phyloP scores from a whole-genome alignment of 1,139 yeast species.

The Candida buenavistaensis region DNA sequence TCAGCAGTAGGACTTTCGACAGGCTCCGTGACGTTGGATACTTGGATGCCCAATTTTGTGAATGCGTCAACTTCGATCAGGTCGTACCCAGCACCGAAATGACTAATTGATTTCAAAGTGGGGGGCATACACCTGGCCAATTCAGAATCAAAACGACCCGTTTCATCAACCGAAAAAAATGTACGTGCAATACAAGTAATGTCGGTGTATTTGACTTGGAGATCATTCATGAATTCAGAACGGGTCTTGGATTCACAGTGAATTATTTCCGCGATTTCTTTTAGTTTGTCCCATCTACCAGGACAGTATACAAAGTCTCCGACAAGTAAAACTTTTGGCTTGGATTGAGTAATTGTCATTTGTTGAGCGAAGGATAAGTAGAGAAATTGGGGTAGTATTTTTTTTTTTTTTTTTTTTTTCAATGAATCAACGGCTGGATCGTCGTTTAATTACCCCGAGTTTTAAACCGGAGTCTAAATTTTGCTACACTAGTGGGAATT shows the following conservation, averaged over 20 bases:
- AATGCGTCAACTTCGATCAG: conserved; percentile 61
- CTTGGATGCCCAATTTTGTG: conserved; percentile 52
- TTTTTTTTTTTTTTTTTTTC: too few species aligned
- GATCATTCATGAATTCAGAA: conserved; percentile 49
- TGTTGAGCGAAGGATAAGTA: too few species aligned
- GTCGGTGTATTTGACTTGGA: conserved; percentile 47
- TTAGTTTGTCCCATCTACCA: conserved; percentile 55
- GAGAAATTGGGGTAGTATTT: too few species aligned
- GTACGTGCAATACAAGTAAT: conserved; percentile 53
- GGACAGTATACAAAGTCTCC: conserved; percentile 55
- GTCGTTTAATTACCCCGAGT: too few species aligned
- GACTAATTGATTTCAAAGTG: conserved; percentile 63
- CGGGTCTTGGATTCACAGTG: conserved; percentile 44
- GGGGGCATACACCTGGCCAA: conserved; percentile 60
- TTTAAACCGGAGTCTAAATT: background rate
- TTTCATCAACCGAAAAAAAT: conserved; percentile 41
- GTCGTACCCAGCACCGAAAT: conserved; percentile 93
- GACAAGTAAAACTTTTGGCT: conserved; percentile 58
- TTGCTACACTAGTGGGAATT: background rate
- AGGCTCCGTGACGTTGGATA: conserved; percentile 68
- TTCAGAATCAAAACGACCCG: conserved; percentile 79
- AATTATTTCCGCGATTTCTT: conserved; percentile 47
- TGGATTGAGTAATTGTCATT: conserved; percentile 12
- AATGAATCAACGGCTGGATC: too few species aligned
- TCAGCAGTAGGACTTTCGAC: conserved; percentile 84